Percentiles rank a stretch among this genome's conserved stretches.
These are phyloP conservation scores for Ophiostoma tasmaniense DNA, from an alignment of 2,329 filamentous ascomycete species.

Conservation along the genomic window DNA sequence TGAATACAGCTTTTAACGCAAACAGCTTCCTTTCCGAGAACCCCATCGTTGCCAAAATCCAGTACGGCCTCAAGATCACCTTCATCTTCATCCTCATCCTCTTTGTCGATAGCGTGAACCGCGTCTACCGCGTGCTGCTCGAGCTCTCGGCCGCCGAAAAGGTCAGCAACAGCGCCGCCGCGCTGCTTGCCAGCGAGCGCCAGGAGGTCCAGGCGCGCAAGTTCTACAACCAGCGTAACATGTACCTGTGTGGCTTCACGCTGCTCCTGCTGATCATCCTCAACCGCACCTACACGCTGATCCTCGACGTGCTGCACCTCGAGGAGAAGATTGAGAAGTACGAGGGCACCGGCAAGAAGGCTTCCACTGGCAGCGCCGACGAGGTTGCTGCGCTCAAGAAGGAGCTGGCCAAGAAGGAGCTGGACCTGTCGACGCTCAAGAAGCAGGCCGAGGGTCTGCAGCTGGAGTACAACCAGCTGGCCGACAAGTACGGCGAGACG, in stretches of 20 bases:
- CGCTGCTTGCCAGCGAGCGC: slow-evolving; percentile 81
- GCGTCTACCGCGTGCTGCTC: slow-evolving; percentile 92
- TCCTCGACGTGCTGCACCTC: slow-evolving; percentile 79
- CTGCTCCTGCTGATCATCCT: slow-evolving; percentile 97
- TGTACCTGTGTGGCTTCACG: slow-evolving; percentile 99
- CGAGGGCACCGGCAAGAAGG: slow-evolving; percentile 56
- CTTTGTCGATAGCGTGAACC: slow-evolving; percentile 91
- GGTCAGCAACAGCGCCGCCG: slow-evolving; percentile 35
- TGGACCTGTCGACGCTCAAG: slow-evolving; percentile 79
- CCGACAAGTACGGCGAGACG: slow-evolving; percentile 66
- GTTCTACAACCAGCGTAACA: slow-evolving; percentile 99
- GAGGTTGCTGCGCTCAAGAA: slow-evolving; percentile 63
- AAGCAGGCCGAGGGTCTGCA: slow-evolving; percentile 81
- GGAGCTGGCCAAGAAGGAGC: slow-evolving; percentile 70
- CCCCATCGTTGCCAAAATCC: slow-evolving; percentile 74
- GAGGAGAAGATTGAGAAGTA: slow-evolving; percentile 84
- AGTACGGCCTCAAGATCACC: slow-evolving; percentile 97
- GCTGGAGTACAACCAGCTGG: slow-evolving; percentile 76
- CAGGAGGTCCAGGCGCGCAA: slow-evolving; percentile 99
- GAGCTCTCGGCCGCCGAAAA: slow-evolving; percentile 68
- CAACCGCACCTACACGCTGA: slow-evolving; percentile 98
- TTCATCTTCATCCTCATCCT: slow-evolving; percentile 99
- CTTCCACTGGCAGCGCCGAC: slow-evolving; percentile 62
- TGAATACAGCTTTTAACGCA: background rate
- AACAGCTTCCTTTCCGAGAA: slow-evolving; percentile 86